Evolutionary conservation across 176 grass and related monocot genomes (phyloP).

Genomic region (Zoysia japonica): DNA sequence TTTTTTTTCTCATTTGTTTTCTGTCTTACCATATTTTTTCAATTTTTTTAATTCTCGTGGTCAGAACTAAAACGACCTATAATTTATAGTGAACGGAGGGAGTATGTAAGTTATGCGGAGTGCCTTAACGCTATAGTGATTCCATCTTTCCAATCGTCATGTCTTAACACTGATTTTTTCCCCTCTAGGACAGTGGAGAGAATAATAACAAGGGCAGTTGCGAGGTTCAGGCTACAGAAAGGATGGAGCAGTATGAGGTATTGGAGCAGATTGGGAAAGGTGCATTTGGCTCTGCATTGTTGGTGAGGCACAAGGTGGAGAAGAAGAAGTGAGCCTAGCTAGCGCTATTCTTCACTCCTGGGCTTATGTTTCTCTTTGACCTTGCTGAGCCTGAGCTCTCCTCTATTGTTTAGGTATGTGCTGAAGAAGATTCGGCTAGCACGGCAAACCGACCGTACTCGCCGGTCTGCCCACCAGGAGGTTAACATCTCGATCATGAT

Average conservation of each 20-base stretch:
- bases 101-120: constrained; percentile 5
- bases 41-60: too few species aligned
- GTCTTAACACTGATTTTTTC: constrained; percentile 26
- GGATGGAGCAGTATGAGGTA: constrained; percentile 95
- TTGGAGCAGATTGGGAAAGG: constrained; percentile 99
- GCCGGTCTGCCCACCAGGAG: constrained; percentile 86
- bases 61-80: too few species aligned
- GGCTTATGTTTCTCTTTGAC: background rate
- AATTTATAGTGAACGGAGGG: too few species aligned
- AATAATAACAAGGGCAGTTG: background rate
- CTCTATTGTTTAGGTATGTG: constrained; percentile 62
- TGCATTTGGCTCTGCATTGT: constrained; percentile 86
- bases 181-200: constrained; percentile 24
- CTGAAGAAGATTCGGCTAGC: constrained; percentile 96
- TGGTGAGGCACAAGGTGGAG: constrained; percentile 93
- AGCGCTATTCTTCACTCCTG: constrained; percentile 7
- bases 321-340: constrained; percentile 77
- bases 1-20: too few species aligned
- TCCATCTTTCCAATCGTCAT: constrained; percentile 14
- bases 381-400: background rate
- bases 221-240: constrained; percentile 15
- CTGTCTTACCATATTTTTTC: too few species aligned
- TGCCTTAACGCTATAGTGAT: constrained; percentile 33
- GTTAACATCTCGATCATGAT: constrained; percentile 38
- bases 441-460: constrained; percentile 73